These are phyloP conservation scores for Saraca asoca DNA, from an alignment of 331 rosid species.

Conservation along the genomic window DNA sequence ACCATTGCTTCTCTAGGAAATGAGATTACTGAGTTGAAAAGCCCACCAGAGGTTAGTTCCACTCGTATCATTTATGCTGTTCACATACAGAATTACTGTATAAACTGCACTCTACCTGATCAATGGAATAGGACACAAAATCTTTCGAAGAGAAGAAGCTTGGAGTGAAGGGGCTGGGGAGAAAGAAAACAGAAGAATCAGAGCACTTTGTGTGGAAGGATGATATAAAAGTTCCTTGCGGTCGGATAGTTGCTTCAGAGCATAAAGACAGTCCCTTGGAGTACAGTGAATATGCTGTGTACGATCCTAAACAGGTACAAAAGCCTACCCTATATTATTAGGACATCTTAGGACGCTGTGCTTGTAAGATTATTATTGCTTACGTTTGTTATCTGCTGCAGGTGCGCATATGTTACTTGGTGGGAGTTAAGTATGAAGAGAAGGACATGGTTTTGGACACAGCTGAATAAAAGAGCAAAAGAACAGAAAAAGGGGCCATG, in stretches of 20 bases:
- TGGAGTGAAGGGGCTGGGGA: slow-evolving; percentile 74
- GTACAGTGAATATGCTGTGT: slow-evolving; percentile 76
- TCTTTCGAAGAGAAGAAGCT: slow-evolving; percentile 61
- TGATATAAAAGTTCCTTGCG: slow-evolving; percentile 84
- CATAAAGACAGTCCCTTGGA: slow-evolving; percentile 68
- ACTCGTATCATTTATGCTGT: background rate
- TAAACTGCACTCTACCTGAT: background rate
- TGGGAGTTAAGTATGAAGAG: slow-evolving; percentile 73
- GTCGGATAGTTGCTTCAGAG: slow-evolving; percentile 57
- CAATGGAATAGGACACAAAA: slow-evolving; percentile 52
- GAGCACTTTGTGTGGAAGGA: slow-evolving; percentile 83
- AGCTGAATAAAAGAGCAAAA: slow-evolving; percentile 35
- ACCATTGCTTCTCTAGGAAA: slow-evolving; percentile 80
- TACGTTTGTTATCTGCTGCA: slow-evolving; percentile 18
- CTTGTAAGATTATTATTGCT: too few species aligned
- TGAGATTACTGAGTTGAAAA: slow-evolving; percentile 46
- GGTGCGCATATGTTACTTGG: slow-evolving; percentile 76
- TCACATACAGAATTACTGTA: background rate
- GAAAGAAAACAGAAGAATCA: slow-evolving; percentile 72
- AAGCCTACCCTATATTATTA: too few species aligned
- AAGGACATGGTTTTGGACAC: slow-evolving; percentile 52
- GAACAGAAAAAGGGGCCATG: background rate
- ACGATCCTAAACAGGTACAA: slow-evolving; percentile 73
- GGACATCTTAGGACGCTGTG: too few species aligned
- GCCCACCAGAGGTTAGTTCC: slow-evolving; percentile 54